phyloP scores from a whole-genome alignment of 106 monocot genomes.

The Apostasia ramifera region DNA sequence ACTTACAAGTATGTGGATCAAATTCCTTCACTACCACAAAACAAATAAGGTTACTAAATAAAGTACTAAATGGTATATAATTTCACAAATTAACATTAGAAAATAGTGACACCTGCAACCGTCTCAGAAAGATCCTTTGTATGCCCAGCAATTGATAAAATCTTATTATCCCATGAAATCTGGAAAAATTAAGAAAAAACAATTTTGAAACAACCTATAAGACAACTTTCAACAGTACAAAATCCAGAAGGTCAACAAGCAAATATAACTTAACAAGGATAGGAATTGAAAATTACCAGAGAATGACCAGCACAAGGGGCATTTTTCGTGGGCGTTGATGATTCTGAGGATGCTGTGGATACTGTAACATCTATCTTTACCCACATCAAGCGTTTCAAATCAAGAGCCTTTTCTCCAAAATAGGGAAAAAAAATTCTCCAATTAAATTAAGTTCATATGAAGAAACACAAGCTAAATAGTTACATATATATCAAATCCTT shows the following conservation, averaged over 20 bases:
- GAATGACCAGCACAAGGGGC: constrained; percentile 95
- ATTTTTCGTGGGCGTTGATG: constrained; percentile 11
- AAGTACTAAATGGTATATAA: neutral
- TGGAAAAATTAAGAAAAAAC: constrained; percentile 19
- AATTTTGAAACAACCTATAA: neutral
- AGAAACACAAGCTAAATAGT: neutral
- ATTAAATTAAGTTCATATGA: neutral
- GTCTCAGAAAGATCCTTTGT: constrained; percentile 95
- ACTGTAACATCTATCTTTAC: constrained; percentile 71
- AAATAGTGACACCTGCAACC: constrained; percentile 50
- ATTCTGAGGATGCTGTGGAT: constrained; percentile 30
- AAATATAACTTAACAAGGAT: neutral
- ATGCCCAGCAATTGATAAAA: constrained; percentile 89
- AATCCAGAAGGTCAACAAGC: neutral
- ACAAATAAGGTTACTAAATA: neutral
- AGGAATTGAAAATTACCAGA: constrained; percentile 45
- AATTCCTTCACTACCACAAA: constrained; percentile 81
- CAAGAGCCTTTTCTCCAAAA: constrained; percentile 64
- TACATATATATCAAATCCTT: neutral
- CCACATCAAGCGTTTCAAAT: constrained; percentile 91
- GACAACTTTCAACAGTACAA: neutral
- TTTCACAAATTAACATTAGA: neutral
- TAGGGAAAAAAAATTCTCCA: constrained; percentile 1
- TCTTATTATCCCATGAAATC: constrained; percentile 83
- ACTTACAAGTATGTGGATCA: constrained; percentile 72